phyloP scores from a whole-genome alignment of 805 yeast species.

The Barnettozyma populi region DNA sequence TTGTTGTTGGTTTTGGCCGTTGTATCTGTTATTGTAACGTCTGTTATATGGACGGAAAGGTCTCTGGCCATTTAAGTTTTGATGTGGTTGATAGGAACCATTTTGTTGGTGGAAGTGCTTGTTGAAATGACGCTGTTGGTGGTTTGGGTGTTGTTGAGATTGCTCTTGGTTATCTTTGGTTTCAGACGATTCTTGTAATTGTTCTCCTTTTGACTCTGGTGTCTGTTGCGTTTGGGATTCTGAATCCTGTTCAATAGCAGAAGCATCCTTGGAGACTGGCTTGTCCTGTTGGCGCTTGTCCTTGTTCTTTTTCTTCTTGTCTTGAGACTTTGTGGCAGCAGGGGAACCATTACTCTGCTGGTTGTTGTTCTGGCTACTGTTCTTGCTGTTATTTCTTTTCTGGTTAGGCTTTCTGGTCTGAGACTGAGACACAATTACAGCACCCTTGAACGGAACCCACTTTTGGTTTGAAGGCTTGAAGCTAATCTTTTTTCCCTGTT shows the following conservation, averaged over 20 bases:
- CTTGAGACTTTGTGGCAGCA: constrained; percentile 9
- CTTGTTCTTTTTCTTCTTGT: constrained; percentile 24
- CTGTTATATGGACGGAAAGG: constrained; percentile 22
- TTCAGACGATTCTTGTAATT: constrained; percentile 9
- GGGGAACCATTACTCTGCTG: constrained; percentile 4
- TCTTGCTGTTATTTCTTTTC: constrained; percentile 19
- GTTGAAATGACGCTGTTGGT: constrained; percentile 16
- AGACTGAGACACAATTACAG: constrained; percentile 40
- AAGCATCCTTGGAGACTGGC: constrained; percentile 5
- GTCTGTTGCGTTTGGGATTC: constrained; percentile 7
- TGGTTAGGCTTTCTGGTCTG: constrained; percentile 18
- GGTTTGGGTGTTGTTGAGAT: constrained; percentile 6
- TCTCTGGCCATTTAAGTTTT: constrained; percentile 9
- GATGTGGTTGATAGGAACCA: constrained; percentile 16
- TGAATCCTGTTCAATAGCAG: constrained; percentile 3
- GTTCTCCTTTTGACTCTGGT: constrained; percentile 7
- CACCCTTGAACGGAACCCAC: constrained; percentile 67
- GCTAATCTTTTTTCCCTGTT: constrained; percentile 11
- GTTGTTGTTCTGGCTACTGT: constrained; percentile 6
- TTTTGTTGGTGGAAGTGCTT: constrained; percentile 11
- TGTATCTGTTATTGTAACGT: constrained; percentile 17
- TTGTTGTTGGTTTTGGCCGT: constrained; percentile 11
- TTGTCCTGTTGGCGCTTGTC: constrained; percentile 7
- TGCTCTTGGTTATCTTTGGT: constrained; percentile 8
- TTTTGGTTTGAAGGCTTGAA: constrained; percentile 42